Base-by-base conservation (phyloP, 495 filamentous ascomycete species). In the Penicillium antarcticum region DNA sequence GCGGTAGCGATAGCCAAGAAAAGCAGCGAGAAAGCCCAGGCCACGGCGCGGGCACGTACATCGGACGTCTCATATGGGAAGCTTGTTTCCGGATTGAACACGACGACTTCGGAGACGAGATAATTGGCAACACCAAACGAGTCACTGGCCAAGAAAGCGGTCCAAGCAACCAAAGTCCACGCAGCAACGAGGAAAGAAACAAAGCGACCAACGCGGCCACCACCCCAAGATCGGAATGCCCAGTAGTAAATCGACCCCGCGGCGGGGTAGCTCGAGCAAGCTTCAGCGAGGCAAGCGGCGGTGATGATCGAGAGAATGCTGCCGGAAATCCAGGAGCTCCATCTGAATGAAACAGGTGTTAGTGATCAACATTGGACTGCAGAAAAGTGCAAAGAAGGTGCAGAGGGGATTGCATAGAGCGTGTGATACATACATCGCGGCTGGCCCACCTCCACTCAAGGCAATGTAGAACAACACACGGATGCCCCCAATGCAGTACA, bases 241-340 rank as follows among this genome's bases (percentile, higher is more conserved):
- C 66, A 70, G 55, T 69, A 69, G 59, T 70, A 70, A 26, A 67
- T 69, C 3, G 66, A 70, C 9, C 67, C 67, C 16, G 67, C 66
- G 41, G 63, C 67, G 13, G 67, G 63, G 26, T 67, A 68, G 34
- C 49, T 53, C 16, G 65, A 68, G 33, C 65, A 70, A 10, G 67
- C 67, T 53, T 68, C 67, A 9, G 67, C 67, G 21, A 70, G 63
- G 34, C 63, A 68, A 13, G 63, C 65, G 14, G 65, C 61, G 21
- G 67, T 68, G 46, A 70, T 67, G 48, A 68, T 61, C 5, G 65
- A 69, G 7, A 71, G 43, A 23, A 69, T 60, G 42, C 63, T 69
- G 42, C 66, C 66, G 13, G 68, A 69, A 23, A 69, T 35, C 65
- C 65, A 71, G 23, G 65, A 70, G 56, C 65, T 70, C 67, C 65